Evolutionary conservation across 805 yeast genomes (phyloP).

Genomic region (Ogataea siamensis): DNA sequence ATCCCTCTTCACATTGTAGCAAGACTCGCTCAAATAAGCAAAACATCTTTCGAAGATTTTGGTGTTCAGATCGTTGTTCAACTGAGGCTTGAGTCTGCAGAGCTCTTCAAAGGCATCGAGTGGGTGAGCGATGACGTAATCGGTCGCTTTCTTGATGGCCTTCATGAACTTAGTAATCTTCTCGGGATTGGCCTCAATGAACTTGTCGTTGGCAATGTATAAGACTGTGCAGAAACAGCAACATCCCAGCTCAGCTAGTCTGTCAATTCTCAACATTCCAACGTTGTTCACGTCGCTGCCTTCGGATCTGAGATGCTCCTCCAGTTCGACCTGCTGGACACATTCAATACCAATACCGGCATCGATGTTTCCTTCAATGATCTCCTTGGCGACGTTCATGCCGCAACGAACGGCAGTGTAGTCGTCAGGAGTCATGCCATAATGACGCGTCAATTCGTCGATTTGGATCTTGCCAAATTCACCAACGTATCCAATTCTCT

Average conservation of each 20-base stretch:
- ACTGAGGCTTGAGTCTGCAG: slow-evolving; percentile 46
- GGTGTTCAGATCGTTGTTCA: slow-evolving; percentile 40
- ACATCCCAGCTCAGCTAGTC: slow-evolving; percentile 55
- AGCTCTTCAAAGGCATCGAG: slow-evolving; percentile 46
- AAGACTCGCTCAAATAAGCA: slow-evolving; percentile 52
- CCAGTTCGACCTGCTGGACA: slow-evolving; percentile 57
- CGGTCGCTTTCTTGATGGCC: slow-evolving; percentile 52
- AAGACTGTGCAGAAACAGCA: slow-evolving; percentile 58
- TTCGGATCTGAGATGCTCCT: slow-evolving; percentile 43
- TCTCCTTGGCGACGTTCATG: slow-evolving; percentile 56
- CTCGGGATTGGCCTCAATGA: slow-evolving; percentile 45
- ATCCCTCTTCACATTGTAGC: slow-evolving; percentile 54
- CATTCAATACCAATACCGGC: slow-evolving; percentile 61
- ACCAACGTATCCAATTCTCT: slow-evolving; percentile 55
- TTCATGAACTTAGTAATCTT: slow-evolving; percentile 44
- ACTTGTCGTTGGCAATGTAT: slow-evolving; percentile 51
- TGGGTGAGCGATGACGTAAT: slow-evolving; percentile 44
- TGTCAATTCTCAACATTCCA: slow-evolving; percentile 55
- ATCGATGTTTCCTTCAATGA: slow-evolving; percentile 53
- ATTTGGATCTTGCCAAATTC: slow-evolving; percentile 59
- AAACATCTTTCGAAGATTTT: slow-evolving; percentile 52
- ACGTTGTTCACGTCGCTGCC: slow-evolving; percentile 47
- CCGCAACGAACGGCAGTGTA: slow-evolving; percentile 60
- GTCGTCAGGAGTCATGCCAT: slow-evolving; percentile 54
- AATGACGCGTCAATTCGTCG: slow-evolving; percentile 54